Evolutionary conservation across 106 monocot genomes (phyloP).

Genomic region (Hemerocallis citrina): DNA sequence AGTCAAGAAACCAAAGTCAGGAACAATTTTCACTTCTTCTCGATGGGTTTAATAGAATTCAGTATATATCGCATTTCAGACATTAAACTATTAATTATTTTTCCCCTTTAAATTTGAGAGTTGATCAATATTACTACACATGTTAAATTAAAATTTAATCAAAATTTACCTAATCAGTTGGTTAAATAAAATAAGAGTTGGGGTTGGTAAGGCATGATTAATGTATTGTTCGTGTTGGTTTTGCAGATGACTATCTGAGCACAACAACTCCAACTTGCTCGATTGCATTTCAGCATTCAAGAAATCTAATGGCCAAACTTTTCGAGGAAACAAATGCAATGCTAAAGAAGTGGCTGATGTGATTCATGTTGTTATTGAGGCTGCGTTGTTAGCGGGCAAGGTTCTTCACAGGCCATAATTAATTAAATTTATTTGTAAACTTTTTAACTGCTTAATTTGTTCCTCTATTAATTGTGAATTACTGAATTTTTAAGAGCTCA

Average conservation of each 20-base stretch:
- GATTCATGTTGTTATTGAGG: constrained; percentile 61
- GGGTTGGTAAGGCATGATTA: background rate
- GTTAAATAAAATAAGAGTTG: too few species aligned
- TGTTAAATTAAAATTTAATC: too few species aligned
- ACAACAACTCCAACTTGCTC: constrained; percentile 56
- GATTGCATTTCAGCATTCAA: constrained; percentile 47
- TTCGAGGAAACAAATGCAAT: constrained; percentile 69
- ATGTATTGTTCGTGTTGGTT: background rate
- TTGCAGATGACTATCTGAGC: constrained; percentile 72
- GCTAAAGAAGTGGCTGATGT: constrained; percentile 66
- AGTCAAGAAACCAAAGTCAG: too few species aligned
- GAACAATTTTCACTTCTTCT: background rate
- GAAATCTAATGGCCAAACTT: constrained; percentile 31
- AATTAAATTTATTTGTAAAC: background rate
- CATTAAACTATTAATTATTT: too few species aligned
- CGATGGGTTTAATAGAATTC: too few species aligned
- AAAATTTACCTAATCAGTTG: too few species aligned
- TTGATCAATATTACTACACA: too few species aligned
- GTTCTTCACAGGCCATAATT: constrained; percentile 54
- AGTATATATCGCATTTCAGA: too few species aligned
- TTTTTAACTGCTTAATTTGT: too few species aligned
- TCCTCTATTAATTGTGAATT: too few species aligned
- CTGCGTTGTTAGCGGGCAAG: constrained; percentile 72
- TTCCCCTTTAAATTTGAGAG: background rate
- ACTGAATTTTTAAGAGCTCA: too few species aligned